Evolutionary conservation across 2,329 filamentous ascomycete species (phyloP).

Genomic region (Diaporthe citrichinensis): DNA sequence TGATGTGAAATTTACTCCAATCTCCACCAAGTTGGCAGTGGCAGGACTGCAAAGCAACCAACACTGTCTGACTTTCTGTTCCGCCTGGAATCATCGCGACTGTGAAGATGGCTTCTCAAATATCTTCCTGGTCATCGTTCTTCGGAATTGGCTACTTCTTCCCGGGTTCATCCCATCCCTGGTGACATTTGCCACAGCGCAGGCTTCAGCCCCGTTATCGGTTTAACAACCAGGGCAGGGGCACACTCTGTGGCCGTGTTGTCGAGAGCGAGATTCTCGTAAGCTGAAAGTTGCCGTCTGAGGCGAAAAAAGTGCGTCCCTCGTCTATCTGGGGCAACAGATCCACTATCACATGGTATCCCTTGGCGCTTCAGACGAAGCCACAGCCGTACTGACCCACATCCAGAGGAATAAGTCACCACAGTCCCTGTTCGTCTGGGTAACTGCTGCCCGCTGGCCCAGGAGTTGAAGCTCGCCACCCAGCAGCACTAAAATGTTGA

Average conservation of each 20-base stretch:
- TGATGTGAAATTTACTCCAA: too few relatives aligned
- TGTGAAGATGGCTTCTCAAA: too few relatives aligned
- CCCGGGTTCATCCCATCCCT: not conserved
- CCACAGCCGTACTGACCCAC: not conserved
- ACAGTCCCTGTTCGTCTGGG: not conserved
- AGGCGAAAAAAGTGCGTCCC: not conserved
- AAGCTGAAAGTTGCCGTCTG: not conserved
- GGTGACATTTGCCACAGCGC: not conserved
- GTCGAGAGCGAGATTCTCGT: not conserved
- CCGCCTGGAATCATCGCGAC: too few relatives aligned
- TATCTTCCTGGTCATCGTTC: not conserved
- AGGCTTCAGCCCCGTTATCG: not conserved
- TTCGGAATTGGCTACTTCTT: not conserved
- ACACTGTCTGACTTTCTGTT: too few relatives aligned
- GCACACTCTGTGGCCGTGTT: not conserved
- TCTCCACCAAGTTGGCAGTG: not conserved
- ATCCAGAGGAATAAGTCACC: not conserved
- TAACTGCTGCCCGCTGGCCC: not conserved
- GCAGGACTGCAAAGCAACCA: not conserved
- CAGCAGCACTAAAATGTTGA: not conserved
- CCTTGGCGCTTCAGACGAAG: not conserved
- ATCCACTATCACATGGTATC: not conserved
- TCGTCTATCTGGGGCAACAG: not conserved
- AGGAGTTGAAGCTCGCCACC: not conserved
- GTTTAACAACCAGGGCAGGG: not conserved